Conservation (phyloP, 208 protist species). For the Leishmania martiniquensis region DNA sequence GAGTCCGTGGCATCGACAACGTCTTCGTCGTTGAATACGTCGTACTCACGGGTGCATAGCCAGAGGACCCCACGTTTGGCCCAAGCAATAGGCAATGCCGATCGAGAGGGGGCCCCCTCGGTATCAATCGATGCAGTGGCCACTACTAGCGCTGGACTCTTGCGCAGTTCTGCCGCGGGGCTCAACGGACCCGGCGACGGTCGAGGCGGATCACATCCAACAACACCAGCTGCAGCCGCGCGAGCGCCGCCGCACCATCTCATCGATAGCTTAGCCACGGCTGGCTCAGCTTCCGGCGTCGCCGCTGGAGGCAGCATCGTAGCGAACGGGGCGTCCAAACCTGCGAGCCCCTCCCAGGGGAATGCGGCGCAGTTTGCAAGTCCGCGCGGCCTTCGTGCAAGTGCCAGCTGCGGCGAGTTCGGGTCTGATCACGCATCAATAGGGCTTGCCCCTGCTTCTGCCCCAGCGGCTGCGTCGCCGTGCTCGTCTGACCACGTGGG, state of each 20-base stretch:
- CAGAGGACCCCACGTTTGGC: neutral
- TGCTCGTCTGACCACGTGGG: neutral
- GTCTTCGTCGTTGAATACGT: slow-evolving; percentile 2
- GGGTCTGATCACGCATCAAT: neutral
- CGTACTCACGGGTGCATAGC: slow-evolving; percentile 2
- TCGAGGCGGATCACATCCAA: neutral
- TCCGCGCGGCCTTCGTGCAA: neutral
- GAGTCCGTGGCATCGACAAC: slow-evolving; percentile 11
- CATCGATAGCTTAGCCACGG: neutral
- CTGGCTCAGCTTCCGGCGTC: neutral
- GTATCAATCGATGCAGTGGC: neutral
- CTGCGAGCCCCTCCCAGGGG: slow-evolving; percentile 6
- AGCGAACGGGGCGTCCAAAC: neutral
- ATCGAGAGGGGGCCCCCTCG: neutral
- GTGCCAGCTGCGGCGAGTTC: slow-evolving; percentile 2
- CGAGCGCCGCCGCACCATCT: neutral
- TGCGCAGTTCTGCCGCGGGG: neutral
- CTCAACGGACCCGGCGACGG: neutral
- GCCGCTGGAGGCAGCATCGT: neutral
- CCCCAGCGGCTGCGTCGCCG: neutral
- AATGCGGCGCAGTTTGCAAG: slow-evolving; percentile 12
- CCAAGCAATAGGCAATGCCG: neutral
- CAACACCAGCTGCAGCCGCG: neutral
- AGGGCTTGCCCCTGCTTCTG: neutral
- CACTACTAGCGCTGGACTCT: slow-evolving; percentile 9